Evolutionary conservation across 169 alveolate species (phyloP).

Genomic region (Plasmodium cynomolgi): DNA sequence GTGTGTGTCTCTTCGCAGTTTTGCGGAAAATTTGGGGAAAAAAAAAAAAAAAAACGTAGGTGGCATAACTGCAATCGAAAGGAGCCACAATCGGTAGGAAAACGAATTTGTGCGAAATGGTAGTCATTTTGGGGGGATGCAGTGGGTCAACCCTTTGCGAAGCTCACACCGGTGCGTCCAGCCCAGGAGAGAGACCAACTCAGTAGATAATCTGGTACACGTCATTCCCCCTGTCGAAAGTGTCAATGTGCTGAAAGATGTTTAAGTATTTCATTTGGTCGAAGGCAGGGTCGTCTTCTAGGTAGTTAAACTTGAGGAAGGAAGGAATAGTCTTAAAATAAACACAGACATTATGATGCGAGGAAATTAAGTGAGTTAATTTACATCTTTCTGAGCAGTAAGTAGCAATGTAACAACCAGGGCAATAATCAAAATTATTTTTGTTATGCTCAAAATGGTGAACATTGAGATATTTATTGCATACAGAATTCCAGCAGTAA

Average conservation of each 20-base stretch:
- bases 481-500: constrained; percentile 71
- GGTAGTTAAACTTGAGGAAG: constrained; percentile 33
- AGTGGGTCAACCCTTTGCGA: neutral
- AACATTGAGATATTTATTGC: constrained; percentile 43
- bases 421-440: constrained; percentile 59
- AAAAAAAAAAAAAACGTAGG: neutral
- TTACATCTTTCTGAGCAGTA: constrained; percentile 67
- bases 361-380: constrained; percentile 36
- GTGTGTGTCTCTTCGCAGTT: neutral
- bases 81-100: neutral
- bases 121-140: neutral
- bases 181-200: neutral
- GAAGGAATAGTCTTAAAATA: constrained; percentile 57
- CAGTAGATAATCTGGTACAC: constrained; percentile 43
- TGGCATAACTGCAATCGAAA: neutral
- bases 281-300: neutral
- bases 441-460: constrained; percentile 47
- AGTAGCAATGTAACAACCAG: constrained; percentile 64
- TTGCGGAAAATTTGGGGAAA: neutral
- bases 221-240: constrained; percentile 48
- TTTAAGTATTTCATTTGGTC: constrained; percentile 27
- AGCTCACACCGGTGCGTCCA: neutral
- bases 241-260: constrained; percentile 48
- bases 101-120: neutral
- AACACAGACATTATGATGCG: constrained; percentile 64